Conservation (phyloP, 495 filamentous ascomycete species). For the Aspergillus carlsbadensis region DNA sequence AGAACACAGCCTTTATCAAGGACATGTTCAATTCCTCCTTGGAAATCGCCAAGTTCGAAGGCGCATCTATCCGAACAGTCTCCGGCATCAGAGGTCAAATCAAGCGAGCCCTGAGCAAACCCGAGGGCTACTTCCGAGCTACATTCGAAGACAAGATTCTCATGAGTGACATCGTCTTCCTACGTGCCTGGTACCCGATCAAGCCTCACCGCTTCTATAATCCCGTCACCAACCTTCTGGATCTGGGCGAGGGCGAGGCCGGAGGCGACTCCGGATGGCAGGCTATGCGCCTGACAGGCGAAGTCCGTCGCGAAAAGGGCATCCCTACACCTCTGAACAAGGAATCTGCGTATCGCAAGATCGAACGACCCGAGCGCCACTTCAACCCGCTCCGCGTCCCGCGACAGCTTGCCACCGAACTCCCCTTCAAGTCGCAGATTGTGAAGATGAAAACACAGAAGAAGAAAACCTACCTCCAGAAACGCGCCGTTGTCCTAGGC, state of each 20-base stretch:
- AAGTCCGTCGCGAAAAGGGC: conserved; percentile 75
- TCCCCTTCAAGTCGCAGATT: conserved; percentile 94
- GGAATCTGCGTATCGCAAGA: conserved; percentile 77
- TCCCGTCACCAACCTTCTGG: conserved; percentile 87
- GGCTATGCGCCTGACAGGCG: conserved; percentile 90
- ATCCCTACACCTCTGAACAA: conserved; percentile 74
- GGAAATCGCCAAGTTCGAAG: conserved; percentile 98
- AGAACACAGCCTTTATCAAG: conserved; percentile 97
- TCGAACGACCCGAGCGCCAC: conserved; percentile 77
- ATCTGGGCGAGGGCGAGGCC: conserved; percentile 33
- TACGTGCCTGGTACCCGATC: conserved; percentile 94
- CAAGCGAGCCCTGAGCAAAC: conserved; percentile 86
- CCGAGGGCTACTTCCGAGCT: conserved; percentile 91
- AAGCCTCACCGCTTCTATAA: conserved; percentile 96
- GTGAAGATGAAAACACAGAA: conserved; percentile 73
- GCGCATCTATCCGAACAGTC: conserved; percentile 90
- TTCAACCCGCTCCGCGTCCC: conserved; percentile 96
- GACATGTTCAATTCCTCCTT: conserved; percentile 94
- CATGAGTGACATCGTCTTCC: conserved; percentile 93
- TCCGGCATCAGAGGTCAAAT: conserved; percentile 95
- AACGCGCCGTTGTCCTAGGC: conserved; percentile 81
- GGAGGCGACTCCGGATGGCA: conserved; percentile 59
- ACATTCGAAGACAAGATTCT: conserved; percentile 98
- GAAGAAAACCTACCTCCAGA: conserved; percentile 87
- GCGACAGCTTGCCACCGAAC: conserved; percentile 73